Evolutionary conservation across 179 eudicot species (phyloP), one percentile per base, ranked within the genome.

Genomic region (Spergularia azorica): DNA sequence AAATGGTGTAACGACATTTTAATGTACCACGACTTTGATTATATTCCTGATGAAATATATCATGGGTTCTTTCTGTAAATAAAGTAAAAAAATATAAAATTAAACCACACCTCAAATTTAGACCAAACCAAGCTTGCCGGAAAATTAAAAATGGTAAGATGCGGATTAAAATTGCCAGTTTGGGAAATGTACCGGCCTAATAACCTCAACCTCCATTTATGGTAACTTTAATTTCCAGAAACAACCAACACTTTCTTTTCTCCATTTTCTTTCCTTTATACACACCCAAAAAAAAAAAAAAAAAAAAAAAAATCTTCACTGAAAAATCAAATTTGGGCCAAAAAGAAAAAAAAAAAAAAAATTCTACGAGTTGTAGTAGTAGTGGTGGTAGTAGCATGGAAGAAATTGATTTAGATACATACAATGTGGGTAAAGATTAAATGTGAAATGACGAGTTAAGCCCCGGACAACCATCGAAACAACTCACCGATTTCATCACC

Each of bases 401-500:
- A n/a, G 16, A 60, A 26, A 60, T 60, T 60, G 36, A 36, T 36
- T 1, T 26, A 26, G 39, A 36, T 36, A 46, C 1, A 6, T 46
- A 46, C 50, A 46, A 46, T 46, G 50, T 46, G 50, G 50, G 50
- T 46, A 0, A 46, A 6, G 0, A 36, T 36, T 36, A 36, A 46
- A 6, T 46, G 50, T 46, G 50, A 46, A 20, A 69, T 54, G 48
- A 20, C 48, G 62, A 54, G 18, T 82, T 73, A 95, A 4, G 90
- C 90, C 79, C 96, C 96, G 0, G 98, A 91, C 14, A 95, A 54
- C 98, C 98, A 95, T 75, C 95, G 78, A 57, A 95, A 95, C 65
- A 95, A 66, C 79, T 92, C 97, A 46, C 91, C 84, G 67, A 92
- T 92, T 70, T 95, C 98, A 39, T 91, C 94, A 4, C 93, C 91